Conservation (phyloP, 352 stramenopile genomes). For the Phytophthora cajani region DNA sequence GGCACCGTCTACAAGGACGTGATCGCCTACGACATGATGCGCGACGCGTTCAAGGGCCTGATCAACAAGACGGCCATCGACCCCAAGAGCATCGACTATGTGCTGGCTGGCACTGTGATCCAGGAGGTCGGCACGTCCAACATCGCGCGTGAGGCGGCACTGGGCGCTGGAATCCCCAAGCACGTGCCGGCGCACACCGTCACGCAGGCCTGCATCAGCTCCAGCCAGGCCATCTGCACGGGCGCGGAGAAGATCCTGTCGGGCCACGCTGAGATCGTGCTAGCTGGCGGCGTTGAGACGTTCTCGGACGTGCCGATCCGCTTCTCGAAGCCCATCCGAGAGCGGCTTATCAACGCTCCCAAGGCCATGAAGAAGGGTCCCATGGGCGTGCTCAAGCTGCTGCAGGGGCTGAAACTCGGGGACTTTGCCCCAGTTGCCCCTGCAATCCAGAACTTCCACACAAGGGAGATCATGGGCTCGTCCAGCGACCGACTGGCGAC, state of each 20-base stretch:
- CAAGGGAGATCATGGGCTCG: slow-evolving; percentile 98
- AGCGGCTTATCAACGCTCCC: slow-evolving; percentile 84
- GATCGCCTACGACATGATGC: slow-evolving; percentile 97
- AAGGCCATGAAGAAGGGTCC: slow-evolving; percentile 97
- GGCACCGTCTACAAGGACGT: slow-evolving; percentile 97
- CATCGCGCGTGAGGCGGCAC: slow-evolving; percentile 95
- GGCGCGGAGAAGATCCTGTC: slow-evolving; percentile 97
- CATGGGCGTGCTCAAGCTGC: slow-evolving; percentile 87
- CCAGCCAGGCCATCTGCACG: slow-evolving; percentile 94
- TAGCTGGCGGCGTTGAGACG: slow-evolving; percentile 96
- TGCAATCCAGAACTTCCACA: slow-evolving; percentile 99
- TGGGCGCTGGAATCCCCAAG: slow-evolving; percentile 96
- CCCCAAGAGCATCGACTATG: slow-evolving; percentile 96
- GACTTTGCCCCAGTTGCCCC: slow-evolving; percentile 94
- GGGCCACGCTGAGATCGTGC: slow-evolving; percentile 94
- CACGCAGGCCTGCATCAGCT: slow-evolving; percentile 96
- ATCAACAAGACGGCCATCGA: slow-evolving; percentile 96
- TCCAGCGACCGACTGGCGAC: slow-evolving; percentile 94
- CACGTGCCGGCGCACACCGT: slow-evolving; percentile 96
- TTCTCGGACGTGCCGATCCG: slow-evolving; percentile 98
- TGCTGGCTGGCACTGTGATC: slow-evolving; percentile 97
- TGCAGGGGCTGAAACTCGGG: slow-evolving; percentile 94
- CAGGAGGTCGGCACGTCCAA: slow-evolving; percentile 98
- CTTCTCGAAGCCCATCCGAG: slow-evolving; percentile 89
- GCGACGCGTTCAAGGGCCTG: slow-evolving; percentile 95